Evolutionary conservation across 257 asterid species (phyloP).

Genomic region (Nicotiana tabacum): DNA sequence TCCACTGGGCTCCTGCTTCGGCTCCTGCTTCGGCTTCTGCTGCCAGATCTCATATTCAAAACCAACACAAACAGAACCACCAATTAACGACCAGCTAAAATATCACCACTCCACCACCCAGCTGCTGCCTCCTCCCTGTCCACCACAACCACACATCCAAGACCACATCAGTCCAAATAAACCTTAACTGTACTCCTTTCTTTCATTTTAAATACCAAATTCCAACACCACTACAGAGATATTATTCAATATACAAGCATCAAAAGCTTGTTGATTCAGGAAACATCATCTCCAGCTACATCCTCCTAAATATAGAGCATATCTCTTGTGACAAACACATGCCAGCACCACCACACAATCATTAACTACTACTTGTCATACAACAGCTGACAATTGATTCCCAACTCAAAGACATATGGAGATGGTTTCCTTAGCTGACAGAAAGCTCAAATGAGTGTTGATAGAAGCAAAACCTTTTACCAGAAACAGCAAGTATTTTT

Average conservation of each 20-base stretch:
- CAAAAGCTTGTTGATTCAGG: constrained; percentile 9
- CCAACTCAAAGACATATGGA: not conserved
- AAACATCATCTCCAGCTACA: constrained; percentile 9
- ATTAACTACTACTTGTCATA: not conserved
- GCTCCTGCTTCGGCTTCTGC: constrained; percentile 52
- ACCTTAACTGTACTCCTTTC: constrained; percentile 36
- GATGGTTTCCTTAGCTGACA: not conserved
- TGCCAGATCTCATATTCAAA: constrained; percentile 67
- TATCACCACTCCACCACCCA: constrained; percentile 46
- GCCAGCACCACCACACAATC: constrained; percentile 6
- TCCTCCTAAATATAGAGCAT: not conserved
- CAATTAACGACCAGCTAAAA: constrained; percentile 42
- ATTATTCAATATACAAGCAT: constrained; percentile 11
- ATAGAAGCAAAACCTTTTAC: not conserved
- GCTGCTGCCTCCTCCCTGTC: constrained; percentile 92
- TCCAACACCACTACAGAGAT: constrained; percentile 25
- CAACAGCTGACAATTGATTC: constrained; percentile 3
- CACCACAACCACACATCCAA: constrained; percentile 96
- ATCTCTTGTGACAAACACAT: not conserved
- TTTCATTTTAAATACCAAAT: constrained; percentile 42
- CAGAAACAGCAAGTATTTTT: not conserved
- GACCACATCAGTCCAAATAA: constrained; percentile 66
- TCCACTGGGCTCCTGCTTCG: constrained; percentile 91
- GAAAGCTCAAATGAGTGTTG: not conserved
- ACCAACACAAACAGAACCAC: constrained; percentile 37